These are phyloP conservation scores for Protomyces macrosporus DNA, from an alignment of 1,139 yeast genomes.

Conservation along the genomic window DNA sequence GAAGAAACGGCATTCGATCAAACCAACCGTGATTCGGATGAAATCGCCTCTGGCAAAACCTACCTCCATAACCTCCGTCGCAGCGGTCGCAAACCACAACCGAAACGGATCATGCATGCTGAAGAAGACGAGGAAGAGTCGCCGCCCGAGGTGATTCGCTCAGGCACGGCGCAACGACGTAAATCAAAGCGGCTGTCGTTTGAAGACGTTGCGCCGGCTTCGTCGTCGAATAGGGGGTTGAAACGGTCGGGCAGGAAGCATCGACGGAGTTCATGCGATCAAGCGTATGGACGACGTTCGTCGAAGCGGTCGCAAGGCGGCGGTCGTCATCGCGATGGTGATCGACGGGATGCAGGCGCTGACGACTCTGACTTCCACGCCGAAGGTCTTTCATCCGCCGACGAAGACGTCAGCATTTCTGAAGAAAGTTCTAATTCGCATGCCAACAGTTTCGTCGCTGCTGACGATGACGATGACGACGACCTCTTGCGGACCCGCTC, in stretches of 20 bases:
- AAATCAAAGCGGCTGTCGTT: neutral
- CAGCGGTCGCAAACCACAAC: neutral
- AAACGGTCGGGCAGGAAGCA: neutral
- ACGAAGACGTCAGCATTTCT: neutral
- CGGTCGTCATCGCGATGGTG: neutral
- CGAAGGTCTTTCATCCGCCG: neutral
- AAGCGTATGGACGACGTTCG: neutral
- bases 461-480: neutral
- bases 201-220: neutral
- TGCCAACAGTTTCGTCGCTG: neutral
- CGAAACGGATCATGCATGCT: neutral
- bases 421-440: neutral
- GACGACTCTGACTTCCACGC: neutral
- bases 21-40: neutral
- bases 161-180: neutral
- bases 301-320: neutral
- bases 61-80: neutral
- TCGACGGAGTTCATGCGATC: neutral
- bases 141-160: neutral
- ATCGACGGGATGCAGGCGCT: neutral
- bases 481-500: neutral
- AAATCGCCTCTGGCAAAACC: neutral
- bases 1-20: neutral
- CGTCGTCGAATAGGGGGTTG: neutral
- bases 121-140: neutral